These are phyloP conservation scores for Aspergillus ibericus DNA, from an alignment of 2,329 filamentous ascomycete species.

Conservation along the genomic window DNA sequence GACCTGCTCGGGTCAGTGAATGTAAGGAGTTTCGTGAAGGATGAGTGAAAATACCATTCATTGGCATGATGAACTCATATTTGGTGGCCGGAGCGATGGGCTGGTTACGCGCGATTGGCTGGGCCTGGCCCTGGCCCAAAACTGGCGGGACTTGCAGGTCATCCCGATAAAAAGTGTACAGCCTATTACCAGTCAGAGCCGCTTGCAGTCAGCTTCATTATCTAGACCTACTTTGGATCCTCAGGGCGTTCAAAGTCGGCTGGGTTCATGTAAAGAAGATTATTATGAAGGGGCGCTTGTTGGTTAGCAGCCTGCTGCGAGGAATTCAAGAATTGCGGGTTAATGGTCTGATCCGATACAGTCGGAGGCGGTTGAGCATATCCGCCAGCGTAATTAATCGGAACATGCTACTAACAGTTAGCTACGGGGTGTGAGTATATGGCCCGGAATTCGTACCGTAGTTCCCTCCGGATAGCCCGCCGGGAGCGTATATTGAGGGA, in stretches of 20 bases:
- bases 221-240: conserved; percentile 28
- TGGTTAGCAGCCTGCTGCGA: conserved; percentile 26
- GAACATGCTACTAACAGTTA: conserved; percentile 24
- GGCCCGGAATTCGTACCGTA: conserved; percentile 19
- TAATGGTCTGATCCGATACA: conserved; percentile 37
- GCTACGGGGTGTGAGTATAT: background rate
- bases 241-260: conserved; percentile 28
- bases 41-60: conserved; percentile 14
- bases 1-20: conserved; percentile 12
- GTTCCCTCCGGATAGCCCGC: conserved; percentile 27
- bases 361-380: conserved; percentile 26
- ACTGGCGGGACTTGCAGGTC: conserved; percentile 26
- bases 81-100: conserved; percentile 1
- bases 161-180: conserved; percentile 31
- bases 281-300: conserved; percentile 24
- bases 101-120: conserved; percentile 2
- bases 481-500: conserved; percentile 30
- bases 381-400: conserved; percentile 33
- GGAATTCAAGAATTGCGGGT: conserved; percentile 40
- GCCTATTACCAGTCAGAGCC: conserved; percentile 13
- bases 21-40: background rate
- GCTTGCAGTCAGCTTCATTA: background rate
- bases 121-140: conserved; percentile 5
- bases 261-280: conserved; percentile 30
- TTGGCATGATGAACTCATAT: conserved; percentile 4